These are phyloP conservation scores for Sanguinoderma infundibulare DNA, from an alignment of 1,284 basidiomycete species.

Conservation along the genomic window DNA sequence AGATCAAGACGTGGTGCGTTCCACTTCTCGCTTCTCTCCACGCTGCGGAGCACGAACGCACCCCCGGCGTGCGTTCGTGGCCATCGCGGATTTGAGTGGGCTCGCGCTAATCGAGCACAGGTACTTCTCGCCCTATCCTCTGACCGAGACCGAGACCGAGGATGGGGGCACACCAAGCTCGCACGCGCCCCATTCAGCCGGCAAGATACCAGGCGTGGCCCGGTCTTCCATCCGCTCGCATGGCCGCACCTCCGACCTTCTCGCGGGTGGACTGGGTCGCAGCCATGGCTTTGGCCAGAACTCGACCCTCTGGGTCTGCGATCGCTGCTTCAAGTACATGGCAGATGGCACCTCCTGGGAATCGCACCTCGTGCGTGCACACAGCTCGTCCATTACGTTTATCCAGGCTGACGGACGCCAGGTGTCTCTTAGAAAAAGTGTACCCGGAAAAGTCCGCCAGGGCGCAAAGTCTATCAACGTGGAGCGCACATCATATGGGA, in stretches of 20 bases:
- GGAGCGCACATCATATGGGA: slow-evolving; percentile 95
- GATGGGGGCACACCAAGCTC: slow-evolving; percentile 41
- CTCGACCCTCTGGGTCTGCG: slow-evolving; percentile 80
- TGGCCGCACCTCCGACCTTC: slow-evolving; percentile 71
- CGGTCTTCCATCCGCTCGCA: slow-evolving; percentile 58
- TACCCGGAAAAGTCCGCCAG: slow-evolving; percentile 79
- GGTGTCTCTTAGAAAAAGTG: slow-evolving; percentile 66
- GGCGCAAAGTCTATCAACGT: slow-evolving; percentile 88
- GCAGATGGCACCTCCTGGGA: slow-evolving; percentile 74
- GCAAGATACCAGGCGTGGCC: slow-evolving; percentile 49
- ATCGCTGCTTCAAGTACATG: slow-evolving; percentile 98
- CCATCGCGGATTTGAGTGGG: not conserved
- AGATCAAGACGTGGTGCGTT: slow-evolving; percentile 76
- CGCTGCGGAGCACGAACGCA: not conserved
- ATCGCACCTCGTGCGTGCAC: slow-evolving; percentile 66
- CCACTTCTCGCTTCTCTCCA: slow-evolving; percentile 4
- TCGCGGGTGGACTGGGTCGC: slow-evolving; percentile 64
- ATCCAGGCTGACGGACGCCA: slow-evolving; percentile 19
- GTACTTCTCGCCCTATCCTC: slow-evolving; percentile 90
- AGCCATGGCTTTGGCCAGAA: slow-evolving; percentile 53
- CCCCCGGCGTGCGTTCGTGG: not conserved
- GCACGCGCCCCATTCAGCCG: slow-evolving; percentile 35
- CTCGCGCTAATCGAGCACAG: slow-evolving; percentile 41
- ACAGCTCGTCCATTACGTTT: slow-evolving; percentile 8
- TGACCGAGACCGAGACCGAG: slow-evolving; percentile 65